Evolutionary conservation across 2,329 filamentous ascomycete species (phyloP).

Genomic region (Tolypocladium cylindrosporum): DNA sequence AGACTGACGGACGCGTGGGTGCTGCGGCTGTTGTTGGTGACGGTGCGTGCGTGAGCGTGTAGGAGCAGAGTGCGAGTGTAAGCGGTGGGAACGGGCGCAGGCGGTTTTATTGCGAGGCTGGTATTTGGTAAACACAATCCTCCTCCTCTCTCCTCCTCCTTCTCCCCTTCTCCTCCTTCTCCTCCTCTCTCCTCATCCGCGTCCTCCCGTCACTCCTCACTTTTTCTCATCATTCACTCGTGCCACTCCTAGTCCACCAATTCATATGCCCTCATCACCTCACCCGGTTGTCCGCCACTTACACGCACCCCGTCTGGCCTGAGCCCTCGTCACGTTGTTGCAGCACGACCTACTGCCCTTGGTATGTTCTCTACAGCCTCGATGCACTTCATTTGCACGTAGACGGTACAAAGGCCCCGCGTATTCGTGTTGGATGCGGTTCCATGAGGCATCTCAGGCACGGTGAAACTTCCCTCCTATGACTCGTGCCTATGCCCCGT

Average conservation of each 20-base stretch:
- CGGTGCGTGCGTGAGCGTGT: neutral
- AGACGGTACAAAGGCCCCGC: neutral
- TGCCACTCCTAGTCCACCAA: neutral
- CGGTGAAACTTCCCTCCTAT: neutral
- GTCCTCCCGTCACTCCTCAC: neutral
- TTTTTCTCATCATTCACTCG: neutral
- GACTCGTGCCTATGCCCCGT: too few species aligned
- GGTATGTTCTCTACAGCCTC: neutral
- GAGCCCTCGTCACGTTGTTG: neutral
- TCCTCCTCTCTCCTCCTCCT: neutral
- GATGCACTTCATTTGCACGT: neutral
- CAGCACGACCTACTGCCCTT: neutral
- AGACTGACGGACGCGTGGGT: neutral
- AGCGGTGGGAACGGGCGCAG: neutral
- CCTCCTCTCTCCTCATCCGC: neutral
- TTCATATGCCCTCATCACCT: neutral
- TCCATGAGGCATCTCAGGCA: neutral
- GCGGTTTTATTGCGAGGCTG: neutral
- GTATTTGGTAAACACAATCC: neutral
- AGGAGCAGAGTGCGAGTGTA: neutral
- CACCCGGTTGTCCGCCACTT: neutral
- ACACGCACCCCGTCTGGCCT: neutral
- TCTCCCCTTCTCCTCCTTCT: neutral
- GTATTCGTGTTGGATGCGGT: neutral
- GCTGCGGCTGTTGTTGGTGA: neutral